These are phyloP conservation scores for Parietaria judaica DNA, from an alignment of 306 rosid genomes.

Conservation along the genomic window DNA sequence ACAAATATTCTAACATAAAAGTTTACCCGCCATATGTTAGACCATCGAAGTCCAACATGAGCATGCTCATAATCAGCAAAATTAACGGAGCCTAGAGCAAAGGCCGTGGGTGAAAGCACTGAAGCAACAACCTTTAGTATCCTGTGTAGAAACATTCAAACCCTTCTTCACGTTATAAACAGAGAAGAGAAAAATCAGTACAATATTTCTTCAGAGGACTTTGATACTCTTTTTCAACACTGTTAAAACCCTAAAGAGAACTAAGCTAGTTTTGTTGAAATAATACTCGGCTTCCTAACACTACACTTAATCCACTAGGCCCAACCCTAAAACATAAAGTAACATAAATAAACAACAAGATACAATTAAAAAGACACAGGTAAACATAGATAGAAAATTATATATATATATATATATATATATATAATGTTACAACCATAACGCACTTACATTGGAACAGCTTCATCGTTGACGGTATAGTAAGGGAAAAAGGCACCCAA, in stretches of 20 bases:
- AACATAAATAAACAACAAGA: too few relatives aligned
- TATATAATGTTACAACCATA: too few relatives aligned
- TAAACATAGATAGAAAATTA: too few relatives aligned
- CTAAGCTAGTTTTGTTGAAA: too few relatives aligned
- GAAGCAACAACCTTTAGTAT: constrained; percentile 73
- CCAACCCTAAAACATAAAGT: too few relatives aligned
- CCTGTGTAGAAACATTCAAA: constrained; percentile 41
- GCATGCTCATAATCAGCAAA: constrained; percentile 98
- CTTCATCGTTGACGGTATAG: constrained; percentile 74
- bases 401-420: too few relatives aligned
- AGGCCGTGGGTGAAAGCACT: constrained; percentile 89
- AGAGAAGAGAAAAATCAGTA: constrained; percentile 1
- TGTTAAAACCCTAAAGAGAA: too few relatives aligned
- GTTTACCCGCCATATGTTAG: constrained; percentile 78
- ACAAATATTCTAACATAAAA: constrained; percentile 13
- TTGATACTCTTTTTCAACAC: too few relatives aligned
- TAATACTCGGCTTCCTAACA: too few relatives aligned
- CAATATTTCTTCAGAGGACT: constrained; percentile 13
- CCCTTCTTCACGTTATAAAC: constrained; percentile 14
- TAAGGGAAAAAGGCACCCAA: constrained; percentile 88
- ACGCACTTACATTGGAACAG: constrained; percentile 61
- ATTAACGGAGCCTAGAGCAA: constrained; percentile 87
- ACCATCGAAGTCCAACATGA: constrained; percentile 99
- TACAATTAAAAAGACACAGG: too few relatives aligned
- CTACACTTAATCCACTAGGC: too few relatives aligned